Evolutionary conservation across 768 basidiomycete species (phyloP), one percentile per base, ranked within the genome.

Genomic region (Chalciporus piperatus): DNA sequence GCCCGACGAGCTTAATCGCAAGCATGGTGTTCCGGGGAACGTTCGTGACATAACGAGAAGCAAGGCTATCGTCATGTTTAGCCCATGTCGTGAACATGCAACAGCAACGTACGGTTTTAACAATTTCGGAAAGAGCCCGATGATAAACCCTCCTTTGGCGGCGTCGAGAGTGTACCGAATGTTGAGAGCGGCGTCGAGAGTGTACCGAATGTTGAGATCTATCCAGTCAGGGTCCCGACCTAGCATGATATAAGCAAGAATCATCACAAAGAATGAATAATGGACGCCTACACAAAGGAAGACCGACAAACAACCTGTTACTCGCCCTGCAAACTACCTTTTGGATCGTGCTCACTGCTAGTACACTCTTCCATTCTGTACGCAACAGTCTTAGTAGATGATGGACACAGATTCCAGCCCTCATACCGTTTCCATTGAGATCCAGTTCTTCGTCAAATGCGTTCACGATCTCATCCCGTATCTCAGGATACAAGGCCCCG

Each of bases 271-370:
- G 7, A 10, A 2, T 27, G 9, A 13, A 4, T 12, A 12, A 32
- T 13, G 11, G 22, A 23, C 9, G 27, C 39, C 30, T 40, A 78
- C 80, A 81, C 2, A 77, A 43, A 10, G 78, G 77, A 22, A 72
- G 59, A 0, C 80, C 81, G 9, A 81, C 74, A 47, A 82, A 77
- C 6, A 73, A 45, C 16, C 81, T 72, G 55, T 76, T 79, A 42
- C 65, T 74, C 5, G 69, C 63, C 32, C 76, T 70, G 27, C 68
- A 67, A 7, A 81, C 63, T 25, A 81, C 62, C 20, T 67, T 57
- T 49, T 60, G 66, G 16, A 70, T 51, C 0, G 54, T 62, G 3
- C 64, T 56, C 7, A 68, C 23, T 3, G 54, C 67, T 0, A 60
- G 58, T n/a, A 76, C 48, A 3, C 54, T 52, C 7, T 58, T 61